A percentile compares a stretch with the other conserved stretches of the same genome.
Evolutionary conservation across 331 rosid genomes (phyloP).

Genomic region (Arachis monticola): DNA sequence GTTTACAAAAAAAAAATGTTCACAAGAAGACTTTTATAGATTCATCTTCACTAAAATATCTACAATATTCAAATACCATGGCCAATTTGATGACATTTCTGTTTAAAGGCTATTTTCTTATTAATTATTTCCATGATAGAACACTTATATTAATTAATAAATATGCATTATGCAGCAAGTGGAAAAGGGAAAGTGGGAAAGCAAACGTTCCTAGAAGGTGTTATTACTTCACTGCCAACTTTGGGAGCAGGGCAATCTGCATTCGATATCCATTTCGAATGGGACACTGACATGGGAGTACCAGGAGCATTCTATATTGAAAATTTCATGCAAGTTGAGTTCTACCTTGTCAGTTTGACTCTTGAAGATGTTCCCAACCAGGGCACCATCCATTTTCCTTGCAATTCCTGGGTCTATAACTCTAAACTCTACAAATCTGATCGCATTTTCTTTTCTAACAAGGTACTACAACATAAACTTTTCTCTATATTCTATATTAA

Average conservation of each 20-base stretch:
- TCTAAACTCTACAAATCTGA: neutral
- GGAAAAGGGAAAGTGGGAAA: constrained; percentile 49
- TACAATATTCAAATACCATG: too few species aligned
- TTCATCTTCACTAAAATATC: too few species aligned
- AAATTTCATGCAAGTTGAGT: constrained; percentile 43
- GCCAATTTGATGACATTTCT: too few species aligned
- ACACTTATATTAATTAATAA: too few species aligned
- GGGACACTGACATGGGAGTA: constrained; percentile 39
- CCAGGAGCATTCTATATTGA: constrained; percentile 45
- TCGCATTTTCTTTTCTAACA: constrained; percentile 44
- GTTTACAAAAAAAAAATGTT: too few species aligned
- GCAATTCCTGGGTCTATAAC: constrained; percentile 49
- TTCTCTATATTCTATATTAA: too few species aligned
- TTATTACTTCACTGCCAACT: constrained; percentile 31
- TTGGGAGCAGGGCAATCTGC: constrained; percentile 35
- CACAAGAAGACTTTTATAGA: too few species aligned
- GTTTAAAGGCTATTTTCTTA: too few species aligned
- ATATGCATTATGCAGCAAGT: neutral
- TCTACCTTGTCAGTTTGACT: constrained; percentile 39
- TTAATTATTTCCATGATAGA: too few species aligned
- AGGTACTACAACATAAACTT: constrained; percentile 19
- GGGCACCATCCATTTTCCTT: constrained; percentile 36
- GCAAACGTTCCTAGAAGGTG: constrained; percentile 39
- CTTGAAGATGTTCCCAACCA: constrained; percentile 44
- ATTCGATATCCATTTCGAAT: constrained; percentile 38